Conservation (phyloP, 2,329 filamentous ascomycete genomes). For the Cercospora sp. region DNA sequence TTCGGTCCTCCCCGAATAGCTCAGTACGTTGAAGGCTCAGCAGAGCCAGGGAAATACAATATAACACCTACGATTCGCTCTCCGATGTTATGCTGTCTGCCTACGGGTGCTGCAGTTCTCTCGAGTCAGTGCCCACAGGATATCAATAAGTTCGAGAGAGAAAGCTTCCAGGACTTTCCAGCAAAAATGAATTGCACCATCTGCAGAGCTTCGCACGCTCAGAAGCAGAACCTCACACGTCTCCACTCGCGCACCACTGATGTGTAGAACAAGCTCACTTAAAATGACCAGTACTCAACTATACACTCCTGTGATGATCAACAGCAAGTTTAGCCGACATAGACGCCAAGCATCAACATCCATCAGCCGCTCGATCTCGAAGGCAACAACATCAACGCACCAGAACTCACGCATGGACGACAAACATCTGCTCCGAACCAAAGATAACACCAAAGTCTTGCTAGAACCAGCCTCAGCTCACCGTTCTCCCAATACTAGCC, state of each 20-base stretch:
- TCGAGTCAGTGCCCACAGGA: no score
- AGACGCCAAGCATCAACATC: neutral
- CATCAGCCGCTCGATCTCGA: neutral
- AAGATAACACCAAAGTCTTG: neutral
- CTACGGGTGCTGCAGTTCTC: neutral
- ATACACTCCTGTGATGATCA: neutral
- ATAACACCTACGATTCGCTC: no score
- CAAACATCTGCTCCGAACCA: neutral
- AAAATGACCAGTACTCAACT: neutral
- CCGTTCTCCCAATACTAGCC: neutral
- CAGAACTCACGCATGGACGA: neutral
- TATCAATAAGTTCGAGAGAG: no score
- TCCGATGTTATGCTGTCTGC: neutral
- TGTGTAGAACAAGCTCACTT: neutral
- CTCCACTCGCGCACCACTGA: neutral
- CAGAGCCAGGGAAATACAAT: no score
- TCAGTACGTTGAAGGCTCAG: no score
- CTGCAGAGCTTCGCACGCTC: neutral
- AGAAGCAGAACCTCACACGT: neutral
- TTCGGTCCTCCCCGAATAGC: neutral
- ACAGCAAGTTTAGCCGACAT: neutral
- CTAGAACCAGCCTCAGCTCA: neutral
- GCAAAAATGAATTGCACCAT: no score
- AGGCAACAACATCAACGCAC: neutral
- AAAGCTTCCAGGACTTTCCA: no score